Evolutionary conservation across 1,139 yeast genomes (phyloP), one percentile per base, ranked within the genome.

Genomic region (Taphrina deformans): DNA sequence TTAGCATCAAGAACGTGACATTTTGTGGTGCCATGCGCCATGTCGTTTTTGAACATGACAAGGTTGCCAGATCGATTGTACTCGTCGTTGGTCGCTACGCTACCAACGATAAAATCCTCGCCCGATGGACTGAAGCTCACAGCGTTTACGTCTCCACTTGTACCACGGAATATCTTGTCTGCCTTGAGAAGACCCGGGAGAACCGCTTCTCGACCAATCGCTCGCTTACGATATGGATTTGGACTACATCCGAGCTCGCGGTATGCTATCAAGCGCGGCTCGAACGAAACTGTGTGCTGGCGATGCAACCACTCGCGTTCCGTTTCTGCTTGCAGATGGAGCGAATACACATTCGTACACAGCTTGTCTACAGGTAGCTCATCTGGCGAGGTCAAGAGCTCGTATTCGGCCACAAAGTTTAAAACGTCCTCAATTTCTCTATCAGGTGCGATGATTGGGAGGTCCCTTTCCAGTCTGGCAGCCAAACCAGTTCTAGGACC

Each of bases 121-220:
- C 48, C 26, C 7, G 48, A 21, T 5, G 48, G 48, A 23, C 26
- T 44, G 27, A 44, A 44, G 27, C 27, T 23, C 6, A 44, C 27
- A 7, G 48, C 48, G 21, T 44, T 44, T 10, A 44, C 48, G 21
- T 44, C 48, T 21, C 48, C 48, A 44, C 48, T 44, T 21, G 48
- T 44, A 10, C 48, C 48, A 12, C 10, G 24, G n/a, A 44, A 44
- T 12, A 44, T n/a, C 26, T 44, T 44, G 12, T 21, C 48, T 2
- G 48, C 48, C 48, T 44, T 44, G 27, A 44, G 48, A 2, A 44
- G 26, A 7, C 48, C 48, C 6, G 48, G 48, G 12, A 44, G 27
- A 9, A 7, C 48, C 5, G 48, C 48, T 21, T 44, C 48, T 7
- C 48, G 27, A 21, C 12, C n/a, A n/a, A 21, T 21, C n/a, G 24